Evolutionary conservation across 2,329 filamentous ascomycete species (phyloP).

Genomic region (Emergomyces pasteurianus): DNA sequence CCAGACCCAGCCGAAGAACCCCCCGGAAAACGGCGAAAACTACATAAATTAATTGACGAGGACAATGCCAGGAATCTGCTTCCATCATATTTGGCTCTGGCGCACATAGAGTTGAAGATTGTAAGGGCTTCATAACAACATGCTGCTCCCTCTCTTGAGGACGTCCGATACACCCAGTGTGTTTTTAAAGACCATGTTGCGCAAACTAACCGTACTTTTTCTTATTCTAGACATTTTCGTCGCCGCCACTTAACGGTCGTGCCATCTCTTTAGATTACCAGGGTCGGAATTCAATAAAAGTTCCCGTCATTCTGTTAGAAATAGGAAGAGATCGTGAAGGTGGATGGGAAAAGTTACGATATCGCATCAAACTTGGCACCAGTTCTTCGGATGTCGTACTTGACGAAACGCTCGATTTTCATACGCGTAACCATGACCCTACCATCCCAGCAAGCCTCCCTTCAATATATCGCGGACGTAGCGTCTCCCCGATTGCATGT

Average conservation of each 20-base stretch:
- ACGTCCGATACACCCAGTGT: too few species aligned
- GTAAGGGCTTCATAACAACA: constrained; percentile 12
- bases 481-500: constrained; percentile 18
- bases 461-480: constrained; percentile 13
- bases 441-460: neutral
- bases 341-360: too few species aligned
- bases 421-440: neutral
- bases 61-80: neutral
- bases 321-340: too few species aligned
- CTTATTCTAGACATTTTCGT: constrained; percentile 12
- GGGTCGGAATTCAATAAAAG: neutral
- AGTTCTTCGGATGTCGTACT: neutral
- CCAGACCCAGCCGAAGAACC: neutral
- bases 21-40: neutral
- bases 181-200: neutral
- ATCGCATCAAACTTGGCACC: neutral
- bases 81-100: constrained; percentile 21
- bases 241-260: neutral
- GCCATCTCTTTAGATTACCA: neutral
- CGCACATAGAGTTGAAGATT: constrained; percentile 19
- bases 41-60: neutral
- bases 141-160: too few species aligned
- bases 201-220: constrained; percentile 4
- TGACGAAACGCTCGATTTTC: neutral
- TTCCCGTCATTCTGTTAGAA: neutral